These are phyloP conservation scores for Voacanga thouarsii DNA, from an alignment of 257 asterid genomes.

Conservation along the genomic window DNA sequence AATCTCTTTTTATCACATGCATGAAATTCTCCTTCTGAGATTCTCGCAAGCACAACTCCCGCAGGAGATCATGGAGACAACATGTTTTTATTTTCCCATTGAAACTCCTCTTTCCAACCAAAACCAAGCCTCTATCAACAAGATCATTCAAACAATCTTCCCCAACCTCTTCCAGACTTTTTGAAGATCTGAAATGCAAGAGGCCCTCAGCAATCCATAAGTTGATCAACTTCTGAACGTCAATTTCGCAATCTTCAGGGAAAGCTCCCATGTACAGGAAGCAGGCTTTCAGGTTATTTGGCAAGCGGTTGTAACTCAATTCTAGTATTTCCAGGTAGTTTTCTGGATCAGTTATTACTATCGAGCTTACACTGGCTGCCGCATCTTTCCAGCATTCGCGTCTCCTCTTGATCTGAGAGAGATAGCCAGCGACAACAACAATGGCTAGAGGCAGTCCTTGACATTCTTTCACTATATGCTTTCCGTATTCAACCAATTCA, in stretches of 20 bases:
- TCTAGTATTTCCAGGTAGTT: conserved; percentile 19
- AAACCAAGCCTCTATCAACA: conserved; percentile 30
- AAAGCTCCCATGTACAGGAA: conserved; percentile 41
- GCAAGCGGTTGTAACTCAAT: conserved; percentile 30
- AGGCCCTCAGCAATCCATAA: conserved; percentile 43
- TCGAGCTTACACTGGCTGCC: background rate
- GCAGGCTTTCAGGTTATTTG: conserved; percentile 39
- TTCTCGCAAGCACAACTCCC: conserved; percentile 35
- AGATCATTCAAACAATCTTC: conserved; percentile 40
- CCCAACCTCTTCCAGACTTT: conserved; percentile 26
- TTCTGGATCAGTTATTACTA: conserved; percentile 9
- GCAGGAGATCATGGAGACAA: conserved; percentile 34
- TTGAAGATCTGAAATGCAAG: background rate
- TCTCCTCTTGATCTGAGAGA: background rate
- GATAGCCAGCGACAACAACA: conserved; percentile 15
- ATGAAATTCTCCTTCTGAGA: conserved; percentile 34
- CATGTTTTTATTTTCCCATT: conserved; percentile 32
- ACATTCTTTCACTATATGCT: conserved; percentile 7
- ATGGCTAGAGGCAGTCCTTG: conserved; percentile 17
- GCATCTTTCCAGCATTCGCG: background rate
- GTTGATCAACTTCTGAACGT: conserved; percentile 23
- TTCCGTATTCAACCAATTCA: background rate
- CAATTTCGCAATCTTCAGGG: conserved; percentile 33
- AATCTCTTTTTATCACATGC: conserved; percentile 12
- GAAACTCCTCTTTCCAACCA: conserved; percentile 23